These are phyloP conservation scores for Kwoniella shivajii DNA, from an alignment of 1,284 basidiomycete genomes.

Conservation along the genomic window DNA sequence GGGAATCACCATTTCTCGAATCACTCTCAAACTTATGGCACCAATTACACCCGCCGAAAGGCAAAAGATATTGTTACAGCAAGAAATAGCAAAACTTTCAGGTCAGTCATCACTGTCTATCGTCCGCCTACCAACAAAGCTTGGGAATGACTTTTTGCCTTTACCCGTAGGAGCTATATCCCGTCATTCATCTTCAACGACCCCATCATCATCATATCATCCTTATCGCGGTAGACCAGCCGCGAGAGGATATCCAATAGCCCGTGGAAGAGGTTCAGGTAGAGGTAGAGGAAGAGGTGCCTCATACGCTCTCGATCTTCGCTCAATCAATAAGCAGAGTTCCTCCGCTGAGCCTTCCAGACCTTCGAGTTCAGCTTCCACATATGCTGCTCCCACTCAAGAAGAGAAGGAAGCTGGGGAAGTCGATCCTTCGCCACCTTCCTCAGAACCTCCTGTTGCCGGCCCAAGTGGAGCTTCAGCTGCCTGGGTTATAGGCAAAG, in stretches of 20 bases:
- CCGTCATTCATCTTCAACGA: constrained; percentile 25
- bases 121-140: too few relatives aligned
- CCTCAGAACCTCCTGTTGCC: constrained; percentile 2
- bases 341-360: constrained; percentile 8
- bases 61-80: constrained; percentile 48
- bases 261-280: constrained; percentile 16
- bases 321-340: constrained; percentile 13
- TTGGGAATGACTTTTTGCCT: background rate
- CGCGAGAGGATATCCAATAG: constrained; percentile 19
- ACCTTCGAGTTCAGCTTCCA: constrained; percentile 12
- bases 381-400: background rate
- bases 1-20: background rate
- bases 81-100: constrained; percentile 53
- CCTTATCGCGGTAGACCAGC: constrained; percentile 33
- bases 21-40: constrained; percentile 5
- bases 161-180: constrained; percentile 38
- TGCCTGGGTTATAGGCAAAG: constrained; percentile 47
- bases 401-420: constrained; percentile 24
- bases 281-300: constrained; percentile 20
- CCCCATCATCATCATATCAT: constrained; percentile 32
- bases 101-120: constrained; percentile 28
- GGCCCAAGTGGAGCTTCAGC: constrained; percentile 5
- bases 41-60: constrained; percentile 31
- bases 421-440: constrained; percentile 12
- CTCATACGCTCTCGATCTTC: constrained; percentile 30